Evolutionary conservation across 495 filamentous ascomycete species (phyloP).

Genomic region (Aspergillus bridgeri): DNA sequence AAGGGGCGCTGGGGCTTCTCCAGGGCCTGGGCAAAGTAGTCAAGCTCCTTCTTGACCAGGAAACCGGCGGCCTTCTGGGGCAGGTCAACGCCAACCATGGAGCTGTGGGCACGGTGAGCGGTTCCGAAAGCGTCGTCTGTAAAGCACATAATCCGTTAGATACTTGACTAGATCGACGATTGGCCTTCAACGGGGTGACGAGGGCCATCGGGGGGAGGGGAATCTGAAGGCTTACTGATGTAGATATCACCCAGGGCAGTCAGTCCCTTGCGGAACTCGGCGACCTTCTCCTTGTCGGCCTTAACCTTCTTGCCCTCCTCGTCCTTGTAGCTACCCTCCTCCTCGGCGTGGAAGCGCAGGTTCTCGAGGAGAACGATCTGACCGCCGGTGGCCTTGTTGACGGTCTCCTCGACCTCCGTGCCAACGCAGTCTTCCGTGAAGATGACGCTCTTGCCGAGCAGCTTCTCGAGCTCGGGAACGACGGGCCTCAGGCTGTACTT

Average conservation of each 20-base stretch:
- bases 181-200: background rate
- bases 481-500: slow-evolving; percentile 97
- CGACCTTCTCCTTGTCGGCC: slow-evolving; percentile 88
- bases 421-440: slow-evolving; percentile 93
- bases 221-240: slow-evolving; percentile 71
- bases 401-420: slow-evolving; percentile 79
- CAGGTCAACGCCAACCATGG: slow-evolving; percentile 95
- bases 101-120: slow-evolving; percentile 95
- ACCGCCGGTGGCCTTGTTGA: slow-evolving; percentile 78
- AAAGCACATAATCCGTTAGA: slow-evolving; percentile 15
- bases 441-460: slow-evolving; percentile 74
- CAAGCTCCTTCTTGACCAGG: slow-evolving; percentile 99
- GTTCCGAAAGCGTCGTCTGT: slow-evolving; percentile 98
- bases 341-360: slow-evolving; percentile 94
- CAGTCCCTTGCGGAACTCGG: slow-evolving; percentile 89
- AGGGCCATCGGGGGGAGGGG: background rate
- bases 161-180: background rate
- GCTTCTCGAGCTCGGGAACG: slow-evolving; percentile 85
- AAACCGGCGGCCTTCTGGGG: slow-evolving; percentile 96
- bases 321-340: slow-evolving; percentile 93
- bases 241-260: slow-evolving; percentile 94
- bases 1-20: slow-evolving; percentile 92
- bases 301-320: slow-evolving; percentile 94
- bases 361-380: slow-evolving; percentile 93
- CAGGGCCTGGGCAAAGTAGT: slow-evolving; percentile 97